Percentiles rank a stretch among this genome's conserved stretches.
phyloP scores from a whole-genome alignment of 139 green algal species.

The Gonium pectorale region DNA sequence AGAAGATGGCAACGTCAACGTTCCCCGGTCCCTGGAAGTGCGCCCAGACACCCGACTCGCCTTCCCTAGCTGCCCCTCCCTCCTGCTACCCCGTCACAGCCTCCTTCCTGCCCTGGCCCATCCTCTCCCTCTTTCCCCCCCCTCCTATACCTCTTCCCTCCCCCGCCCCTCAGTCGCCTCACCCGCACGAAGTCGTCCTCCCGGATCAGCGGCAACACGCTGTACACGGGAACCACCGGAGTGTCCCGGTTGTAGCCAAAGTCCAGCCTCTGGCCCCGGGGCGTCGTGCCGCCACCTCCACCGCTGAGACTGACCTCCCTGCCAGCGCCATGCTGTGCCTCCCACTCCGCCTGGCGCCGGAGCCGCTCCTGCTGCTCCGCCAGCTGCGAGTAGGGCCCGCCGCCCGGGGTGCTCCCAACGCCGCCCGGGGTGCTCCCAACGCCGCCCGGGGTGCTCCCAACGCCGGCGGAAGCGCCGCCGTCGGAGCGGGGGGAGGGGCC shows the following conservation, averaged over 20 bases:
- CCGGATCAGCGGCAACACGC: slow-evolving; percentile 49
- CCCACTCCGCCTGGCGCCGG: not conserved
- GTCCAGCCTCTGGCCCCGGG: not conserved
- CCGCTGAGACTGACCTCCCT: too few species aligned
- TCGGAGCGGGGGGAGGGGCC: too few species aligned
- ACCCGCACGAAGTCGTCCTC: slow-evolving; percentile 46
- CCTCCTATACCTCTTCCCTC: not conserved
- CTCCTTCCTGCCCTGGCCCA: not conserved
- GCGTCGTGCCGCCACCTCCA: not conserved
- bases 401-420: too few species aligned
- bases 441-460: too few species aligned
- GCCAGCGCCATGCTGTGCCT: not conserved
- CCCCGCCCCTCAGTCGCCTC: not conserved
- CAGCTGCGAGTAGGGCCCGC: not conserved
- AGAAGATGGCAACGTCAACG: not conserved
- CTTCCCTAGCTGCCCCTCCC: not conserved
- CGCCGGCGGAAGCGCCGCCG: too few species aligned
- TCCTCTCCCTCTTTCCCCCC: too few species aligned
- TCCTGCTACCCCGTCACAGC: not conserved
- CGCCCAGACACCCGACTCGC: not conserved
- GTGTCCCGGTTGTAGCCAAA: slow-evolving; percentile 50
- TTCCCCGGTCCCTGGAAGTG: too few species aligned
- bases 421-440: too few species aligned
- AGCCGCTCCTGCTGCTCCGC: not conserved
- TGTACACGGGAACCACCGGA: slow-evolving; percentile 55